phyloP scores from a whole-genome alignment of 176 grass and related monocot species.

The Areca catechu region DNA sequence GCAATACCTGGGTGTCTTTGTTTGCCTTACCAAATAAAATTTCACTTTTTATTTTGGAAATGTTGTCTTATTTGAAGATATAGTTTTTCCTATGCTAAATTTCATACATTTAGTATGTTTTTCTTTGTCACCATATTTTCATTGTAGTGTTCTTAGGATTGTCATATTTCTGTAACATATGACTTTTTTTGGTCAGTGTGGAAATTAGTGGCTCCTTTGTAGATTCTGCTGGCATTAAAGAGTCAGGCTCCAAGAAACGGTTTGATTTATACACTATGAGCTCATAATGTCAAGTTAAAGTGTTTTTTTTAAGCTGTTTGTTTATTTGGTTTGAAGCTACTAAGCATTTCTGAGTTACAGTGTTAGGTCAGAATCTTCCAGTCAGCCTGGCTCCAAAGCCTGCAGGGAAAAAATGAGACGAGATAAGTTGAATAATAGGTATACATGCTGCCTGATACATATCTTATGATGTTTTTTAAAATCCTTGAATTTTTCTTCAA shows the following conservation, averaged over 20 bases:
- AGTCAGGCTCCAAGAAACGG: slow-evolving; percentile 68
- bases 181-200: slow-evolving; percentile 36
- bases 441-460: background rate
- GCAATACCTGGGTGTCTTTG: too few relatives aligned
- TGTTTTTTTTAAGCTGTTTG: background rate
- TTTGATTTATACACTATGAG: slow-evolving; percentile 26
- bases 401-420: slow-evolving; percentile 88
- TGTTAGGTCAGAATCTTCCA: slow-evolving; percentile 50
- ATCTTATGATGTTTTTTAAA: too few relatives aligned
- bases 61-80: too few relatives aligned
- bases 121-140: background rate
- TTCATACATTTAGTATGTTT: too few relatives aligned
- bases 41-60: too few relatives aligned
- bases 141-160: background rate
- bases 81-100: too few relatives aligned
- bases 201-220: slow-evolving; percentile 47
- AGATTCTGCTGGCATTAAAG: slow-evolving; percentile 42
- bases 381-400: slow-evolving; percentile 77
- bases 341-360: slow-evolving; percentile 33
- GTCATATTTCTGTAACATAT: background rate
- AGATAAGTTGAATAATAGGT: slow-evolving; percentile 91
- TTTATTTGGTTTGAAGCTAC: slow-evolving; percentile 9
- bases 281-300: slow-evolving; percentile 1
- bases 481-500: too few relatives aligned
- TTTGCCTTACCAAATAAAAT: too few relatives aligned